Conservation (phyloP, 805 yeast genomes). For the Wickerhamiella domercqiae region DNA sequence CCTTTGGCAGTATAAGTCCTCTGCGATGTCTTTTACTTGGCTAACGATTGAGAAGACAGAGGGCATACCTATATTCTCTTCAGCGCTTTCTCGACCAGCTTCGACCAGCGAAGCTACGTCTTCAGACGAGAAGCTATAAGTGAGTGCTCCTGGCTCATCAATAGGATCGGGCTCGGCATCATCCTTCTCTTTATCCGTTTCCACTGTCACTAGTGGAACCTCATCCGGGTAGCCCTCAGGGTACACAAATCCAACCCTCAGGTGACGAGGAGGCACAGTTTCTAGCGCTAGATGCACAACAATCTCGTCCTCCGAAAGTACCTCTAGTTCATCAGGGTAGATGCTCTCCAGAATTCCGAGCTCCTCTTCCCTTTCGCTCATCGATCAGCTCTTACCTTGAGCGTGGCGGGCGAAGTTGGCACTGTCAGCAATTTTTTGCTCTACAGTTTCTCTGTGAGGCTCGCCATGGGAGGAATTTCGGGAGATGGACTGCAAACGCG, state of each 20-base stretch:
- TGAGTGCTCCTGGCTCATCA: slow-evolving; percentile 25
- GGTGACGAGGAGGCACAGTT: slow-evolving; percentile 43
- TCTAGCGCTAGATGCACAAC: slow-evolving; percentile 51
- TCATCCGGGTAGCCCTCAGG: slow-evolving; percentile 69
- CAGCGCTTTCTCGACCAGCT: slow-evolving; percentile 31
- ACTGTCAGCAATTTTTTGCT: too few species aligned
- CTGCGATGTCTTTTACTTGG: slow-evolving; percentile 68
- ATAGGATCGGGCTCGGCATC: slow-evolving; percentile 32
- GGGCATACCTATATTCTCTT: slow-evolving; percentile 80
- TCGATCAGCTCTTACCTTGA: slow-evolving; percentile 1
- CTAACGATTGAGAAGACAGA: slow-evolving; percentile 69
- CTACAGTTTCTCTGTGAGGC: slow-evolving; percentile 1
- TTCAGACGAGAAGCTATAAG: slow-evolving; percentile 32
- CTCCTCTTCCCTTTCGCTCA: slow-evolving; percentile 79
- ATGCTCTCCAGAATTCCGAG: slow-evolving; percentile 78
- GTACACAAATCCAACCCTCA: slow-evolving; percentile 47
- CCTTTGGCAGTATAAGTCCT: slow-evolving; percentile 45
- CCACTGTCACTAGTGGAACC: slow-evolving; percentile 24
- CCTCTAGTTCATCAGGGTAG: slow-evolving; percentile 77
- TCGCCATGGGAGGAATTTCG: slow-evolving; percentile 13
- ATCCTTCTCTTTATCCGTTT: slow-evolving; percentile 30
- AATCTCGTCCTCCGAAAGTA: slow-evolving; percentile 33
- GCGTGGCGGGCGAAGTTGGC: slow-evolving; percentile 1
- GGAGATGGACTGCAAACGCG: too few species aligned
- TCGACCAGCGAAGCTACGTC: slow-evolving; percentile 19